Base-by-base conservation (phyloP, 2,329 filamentous ascomycete species). In the Kalaharituber pfeilii region DNA sequence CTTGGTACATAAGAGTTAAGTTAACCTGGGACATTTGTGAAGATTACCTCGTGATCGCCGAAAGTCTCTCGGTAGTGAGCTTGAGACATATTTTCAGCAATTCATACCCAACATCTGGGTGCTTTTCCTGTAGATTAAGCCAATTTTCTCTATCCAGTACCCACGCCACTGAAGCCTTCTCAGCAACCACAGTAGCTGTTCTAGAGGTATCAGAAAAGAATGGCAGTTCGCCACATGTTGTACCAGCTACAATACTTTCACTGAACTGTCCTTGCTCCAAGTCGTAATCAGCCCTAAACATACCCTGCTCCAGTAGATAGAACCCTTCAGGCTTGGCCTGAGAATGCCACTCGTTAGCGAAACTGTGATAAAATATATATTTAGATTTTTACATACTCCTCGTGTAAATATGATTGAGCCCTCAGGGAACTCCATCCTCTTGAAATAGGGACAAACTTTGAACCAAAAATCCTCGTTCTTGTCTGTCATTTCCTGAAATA, bases 401-500 rank as follows among this genome's bases (percentile, higher is more conserved):
- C 83, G 78, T 3, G 76, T 74, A 69, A 89, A 98, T 1, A 98
- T 71, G 2, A 86, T 73, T 0, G 80, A 80, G 2, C 85, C 86
- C 0, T 80, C 75, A 0, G 74, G 62, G 59, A 82, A 85, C 57
- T 82, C 78, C 58, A 77, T 77, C 45, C 79, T 78, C 36, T 72
- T 70, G 65, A 98, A 95, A 70, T 84, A 96, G 0, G 77, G 72
- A 3, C 79, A 78, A 0, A 81, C 81, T 1, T 79, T 79, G 68
- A 88, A 89, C 91, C 91, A 98, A 66, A 96, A 96, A 67, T 95
- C 88, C 67, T 94, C 87, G 65, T 89, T 91, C 67, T 84, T 80
- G 52, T 79, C 73, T 51, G 85, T 93, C 11, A 95, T 72, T 45
- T 86, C 84, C 65, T 91, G 83, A 70, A 98, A 96, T n/a, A 91